Base-by-base conservation (phyloP, 2,329 filamentous ascomycete genomes). In the Furcasterigmium sp. region DNA sequence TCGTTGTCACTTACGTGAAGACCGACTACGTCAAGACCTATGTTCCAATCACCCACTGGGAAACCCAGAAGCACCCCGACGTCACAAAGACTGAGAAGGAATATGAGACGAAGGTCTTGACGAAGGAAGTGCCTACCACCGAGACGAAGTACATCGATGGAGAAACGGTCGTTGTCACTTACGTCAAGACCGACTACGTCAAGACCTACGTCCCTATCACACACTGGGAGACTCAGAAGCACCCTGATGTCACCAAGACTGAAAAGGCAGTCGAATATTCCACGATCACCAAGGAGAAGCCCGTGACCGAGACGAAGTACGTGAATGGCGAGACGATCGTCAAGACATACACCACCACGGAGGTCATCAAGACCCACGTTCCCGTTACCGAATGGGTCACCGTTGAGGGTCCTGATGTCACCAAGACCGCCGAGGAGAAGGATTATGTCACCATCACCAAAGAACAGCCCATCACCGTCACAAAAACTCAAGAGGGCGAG, bases 261-360 rank as follows among this genome's bases (percentile, higher is more conserved):
- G 57, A 60, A 20, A 57, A 59, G 15, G 59, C 62, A 11, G 58
- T 69, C 8, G 58, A 58, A 15, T 68, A 70, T 51, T 61, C 55
- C 7, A 74, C 70, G 6, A 42, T 65, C 28, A 75, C 70, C 13
- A 63, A 60, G n/a, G 56, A 72, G 11, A 70, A 67, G 54, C 66
- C 69, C 10, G 53, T 74, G 14, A 74, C 70, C 2, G 60, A 68
- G 51, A 68, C 67, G 37, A 65, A 64, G 55, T 70, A 66, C 3
- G 42, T 72, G 4, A 62, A 54, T 18, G 73, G 73, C 20, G 53
- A 59, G 32, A 64, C 63, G 3, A 56, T 68, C 1, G 56, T 68
- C 1, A 60, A 65, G 10, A 57, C 66, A 3, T 45, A 43, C 4
- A 42, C 57, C 15, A 59, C 56, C 6, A 68, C 65, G 3, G 53